A percentile compares a stretch with the other conserved stretches of the same genome.
Conservation (phyloP, 371 early-diverging fungal species). For the Chytridium lagenaria region DNA sequence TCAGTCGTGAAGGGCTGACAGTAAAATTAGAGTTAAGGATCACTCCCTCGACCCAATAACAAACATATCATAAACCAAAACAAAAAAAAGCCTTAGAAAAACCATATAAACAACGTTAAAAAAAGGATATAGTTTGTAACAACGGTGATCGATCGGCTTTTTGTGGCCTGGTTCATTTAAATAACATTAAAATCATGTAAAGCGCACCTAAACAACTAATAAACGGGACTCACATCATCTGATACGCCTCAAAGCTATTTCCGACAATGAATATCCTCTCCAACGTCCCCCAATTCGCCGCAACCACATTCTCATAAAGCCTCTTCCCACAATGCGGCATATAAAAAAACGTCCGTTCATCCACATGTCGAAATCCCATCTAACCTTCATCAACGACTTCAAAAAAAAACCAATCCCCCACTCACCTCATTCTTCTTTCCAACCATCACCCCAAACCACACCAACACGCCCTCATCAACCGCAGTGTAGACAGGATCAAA, state of each 20-base stretch:
- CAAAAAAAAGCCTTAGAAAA: background rate
- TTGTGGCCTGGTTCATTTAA: background rate
- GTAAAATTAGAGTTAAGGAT: slow-evolving; percentile 6
- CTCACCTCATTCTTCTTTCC: background rate
- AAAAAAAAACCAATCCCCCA: background rate
- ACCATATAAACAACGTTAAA: background rate
- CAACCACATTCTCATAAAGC: slow-evolving; percentile 67
- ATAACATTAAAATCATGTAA: no score
- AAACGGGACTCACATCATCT: slow-evolving; percentile 9
- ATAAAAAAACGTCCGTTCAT: slow-evolving; percentile 61
- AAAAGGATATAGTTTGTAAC: background rate
- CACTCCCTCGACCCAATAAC: background rate
- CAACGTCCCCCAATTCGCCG: slow-evolving; percentile 60
- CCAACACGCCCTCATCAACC: background rate
- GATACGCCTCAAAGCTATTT: slow-evolving; percentile 41
- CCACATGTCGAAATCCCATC: slow-evolving; percentile 36
- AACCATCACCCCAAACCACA: background rate
- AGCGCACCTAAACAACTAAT: slow-evolving; percentile 2
- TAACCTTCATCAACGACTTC: background rate
- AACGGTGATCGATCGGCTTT: background rate
- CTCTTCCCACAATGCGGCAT: slow-evolving; percentile 78
- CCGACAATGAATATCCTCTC: slow-evolving; percentile 36
- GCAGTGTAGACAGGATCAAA: slow-evolving; percentile 2
- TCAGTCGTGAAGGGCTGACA: slow-evolving; percentile 7
- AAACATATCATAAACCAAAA: background rate